Base-by-base conservation (phyloP, 257 asterid species). In the Anisodus tanguticus region DNA sequence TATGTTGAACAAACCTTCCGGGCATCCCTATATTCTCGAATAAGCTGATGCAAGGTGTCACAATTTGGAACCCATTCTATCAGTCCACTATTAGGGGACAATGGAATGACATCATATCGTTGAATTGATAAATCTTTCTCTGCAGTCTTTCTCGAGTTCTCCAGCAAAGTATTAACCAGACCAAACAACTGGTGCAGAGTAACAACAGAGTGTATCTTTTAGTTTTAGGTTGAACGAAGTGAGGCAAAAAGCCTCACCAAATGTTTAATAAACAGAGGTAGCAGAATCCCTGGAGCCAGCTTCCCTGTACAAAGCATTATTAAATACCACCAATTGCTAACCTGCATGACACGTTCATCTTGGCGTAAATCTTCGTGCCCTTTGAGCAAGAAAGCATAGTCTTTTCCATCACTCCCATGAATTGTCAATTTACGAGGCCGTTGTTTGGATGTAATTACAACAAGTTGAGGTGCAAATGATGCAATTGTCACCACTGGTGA, bases 261-360 rank as follows among this genome's bases (percentile, higher is more conserved):
- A 19, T 43, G 4, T 63, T 81, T 62, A 45, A 68, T 49, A 49
- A 81, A 53, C 69, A 82, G 51, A 76, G 63, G 63, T 51, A 76
- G 63, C 62, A 53, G 49, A 53, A 77, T 26, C 64, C 64, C 59
- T 35, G 8, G 15, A 53, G n/a, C 49, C 64, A 37, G 19, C 81
- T 54, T 53, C 26, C n/a, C 47, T 7, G 49, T 5, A 76, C 66
- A 78, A 81, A 62, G 84, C 79, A 57, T 26, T 77, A 49, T 55
- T n/a, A 77, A 47, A 62, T 35, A 22, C 47, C 43, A 81, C 43
- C 83, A 78, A 53, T 82, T 47, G 35, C 55, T 13, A 67, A 97
- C 99, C 99, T 97, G 99, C 99, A 97, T 97, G 85, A 97, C 99
- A 84, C 99, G 99, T 90, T 97, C 99, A 90, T 97, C 99, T 88